Conservation (phyloP, 768 basidiomycete species). For the Leccinum uliginosum region DNA sequence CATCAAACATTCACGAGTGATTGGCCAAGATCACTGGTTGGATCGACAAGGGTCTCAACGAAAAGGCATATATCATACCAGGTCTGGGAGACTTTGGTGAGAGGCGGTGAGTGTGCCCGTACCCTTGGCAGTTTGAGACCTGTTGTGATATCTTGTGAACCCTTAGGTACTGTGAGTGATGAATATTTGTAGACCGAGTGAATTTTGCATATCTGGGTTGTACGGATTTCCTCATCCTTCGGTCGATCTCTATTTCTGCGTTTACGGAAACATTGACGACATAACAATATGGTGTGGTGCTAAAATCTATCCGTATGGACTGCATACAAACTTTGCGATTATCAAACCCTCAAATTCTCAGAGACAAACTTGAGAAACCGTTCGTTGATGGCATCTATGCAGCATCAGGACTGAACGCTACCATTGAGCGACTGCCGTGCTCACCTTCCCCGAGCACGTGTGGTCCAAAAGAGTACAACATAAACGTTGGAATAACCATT, state of each 20-base stretch:
- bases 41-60: slow-evolving; percentile 92
- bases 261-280: neutral
- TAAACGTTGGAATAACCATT: slow-evolving; percentile 8
- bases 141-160: neutral
- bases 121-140: neutral
- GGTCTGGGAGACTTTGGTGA: slow-evolving; percentile 99
- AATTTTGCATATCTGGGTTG: too few species aligned
- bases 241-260: neutral
- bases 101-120: slow-evolving; percentile 49
- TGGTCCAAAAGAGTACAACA: slow-evolving; percentile 14
- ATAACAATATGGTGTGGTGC: neutral
- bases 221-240: neutral
- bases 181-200: neutral
- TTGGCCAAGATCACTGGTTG: slow-evolving; percentile 78
- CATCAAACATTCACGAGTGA: slow-evolving; percentile 1
- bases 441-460: slow-evolving; percentile 12
- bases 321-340: neutral
- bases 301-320: neutral
- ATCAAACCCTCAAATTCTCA: neutral
- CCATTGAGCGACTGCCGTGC: neutral
- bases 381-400: slow-evolving; percentile 11
- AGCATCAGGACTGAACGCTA: neutral
- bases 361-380: slow-evolving; percentile 8
- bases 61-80: slow-evolving; percentile 86
- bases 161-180: slow-evolving; percentile 23